Evolutionary conservation across 1,284 basidiomycete genomes (phyloP).

Genomic region (Mycena sp.): DNA sequence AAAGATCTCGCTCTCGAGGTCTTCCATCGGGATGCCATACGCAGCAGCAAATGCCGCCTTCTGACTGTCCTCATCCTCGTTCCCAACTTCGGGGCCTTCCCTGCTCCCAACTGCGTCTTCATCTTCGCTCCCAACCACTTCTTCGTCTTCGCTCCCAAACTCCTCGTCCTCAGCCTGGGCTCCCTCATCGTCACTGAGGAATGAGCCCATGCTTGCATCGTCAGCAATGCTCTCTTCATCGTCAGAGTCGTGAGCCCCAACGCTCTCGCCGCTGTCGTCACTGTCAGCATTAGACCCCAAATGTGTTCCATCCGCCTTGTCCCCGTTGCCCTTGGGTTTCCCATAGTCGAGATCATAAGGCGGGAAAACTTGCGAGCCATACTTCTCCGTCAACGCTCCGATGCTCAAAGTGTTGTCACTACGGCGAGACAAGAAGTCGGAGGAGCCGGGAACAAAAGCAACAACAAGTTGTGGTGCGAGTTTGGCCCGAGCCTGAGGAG

Average conservation of each 20-base stretch:
- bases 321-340: not conserved
- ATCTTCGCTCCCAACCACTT: too few species aligned
- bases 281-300: too few species aligned
- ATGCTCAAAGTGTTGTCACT: not conserved
- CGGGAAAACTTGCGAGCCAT: not conserved
- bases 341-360: constrained; percentile 2
- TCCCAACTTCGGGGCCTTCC: not conserved
- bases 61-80: not conserved
- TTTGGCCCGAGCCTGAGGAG: not conserved
- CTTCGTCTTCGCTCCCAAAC: not conserved
- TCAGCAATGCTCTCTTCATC: not conserved
- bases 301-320: not conserved
- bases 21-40: not conserved
- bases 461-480: not conserved
- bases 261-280: constrained; percentile 4
- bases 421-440: not conserved
- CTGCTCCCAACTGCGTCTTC: not conserved
- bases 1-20: too few species aligned
- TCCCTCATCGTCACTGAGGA: too few species aligned
- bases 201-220: not conserved
- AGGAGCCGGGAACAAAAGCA: too few species aligned
- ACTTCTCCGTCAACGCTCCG: not conserved
- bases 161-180: not conserved
- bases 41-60: constrained; percentile 1
- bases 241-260: not conserved